Base-by-base conservation (phyloP, 805 yeast genomes). In the Saccharomycopsis fibuligera region DNA sequence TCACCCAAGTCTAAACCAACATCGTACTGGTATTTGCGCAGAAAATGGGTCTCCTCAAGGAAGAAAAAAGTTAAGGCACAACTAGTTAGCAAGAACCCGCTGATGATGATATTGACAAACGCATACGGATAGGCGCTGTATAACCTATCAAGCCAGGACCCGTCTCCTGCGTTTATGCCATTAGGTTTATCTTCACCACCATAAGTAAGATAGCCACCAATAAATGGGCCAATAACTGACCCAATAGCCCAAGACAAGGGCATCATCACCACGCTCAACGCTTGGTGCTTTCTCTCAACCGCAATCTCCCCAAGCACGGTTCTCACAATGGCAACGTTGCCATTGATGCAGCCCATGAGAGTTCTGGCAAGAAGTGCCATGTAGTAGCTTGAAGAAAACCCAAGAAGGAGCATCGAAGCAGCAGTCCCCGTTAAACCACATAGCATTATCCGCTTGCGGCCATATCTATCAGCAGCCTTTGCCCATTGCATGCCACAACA, bases 211-310 rank as follows among this genome's bases (percentile, higher is more conserved):
- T 62, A 69, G 25, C 76, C 76, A 29, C 81, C 84, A 27, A 80
- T 66, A 58, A 76, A 63, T 1, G 86, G 85, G 1, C 87, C 87
- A 10, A 81, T 58, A 9, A 79, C 72, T 16, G 75, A 64, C 3
- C 86, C 87, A 14, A 79, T 55, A 57, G 79, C 81, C 71, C 76
- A 79, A n/a, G 79, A 63, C 37, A 81, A 60, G 0, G 87, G 86
- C 64, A 81, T 68, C 2, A 76, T 72, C 33, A 79, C 70, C 57
- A 81, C 78, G 1, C 85, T 84, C 10, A 78, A 48, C 6, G 83
- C 81, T 59, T 80, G 84, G 58, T 80, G 85, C 31, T 68, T 66
- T 45, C 77, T 67, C 47, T 79, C 75, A 1, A 63, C 62, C 3
- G 83, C 81, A n/a, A 78, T 62, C 57, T 81, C 87, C 2, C 85